Percentiles rank a stretch among this genome's conserved stretches.
Evolutionary conservation across 2,329 filamentous ascomycete species (phyloP).

Genomic region (Harringtonia lauricola): DNA sequence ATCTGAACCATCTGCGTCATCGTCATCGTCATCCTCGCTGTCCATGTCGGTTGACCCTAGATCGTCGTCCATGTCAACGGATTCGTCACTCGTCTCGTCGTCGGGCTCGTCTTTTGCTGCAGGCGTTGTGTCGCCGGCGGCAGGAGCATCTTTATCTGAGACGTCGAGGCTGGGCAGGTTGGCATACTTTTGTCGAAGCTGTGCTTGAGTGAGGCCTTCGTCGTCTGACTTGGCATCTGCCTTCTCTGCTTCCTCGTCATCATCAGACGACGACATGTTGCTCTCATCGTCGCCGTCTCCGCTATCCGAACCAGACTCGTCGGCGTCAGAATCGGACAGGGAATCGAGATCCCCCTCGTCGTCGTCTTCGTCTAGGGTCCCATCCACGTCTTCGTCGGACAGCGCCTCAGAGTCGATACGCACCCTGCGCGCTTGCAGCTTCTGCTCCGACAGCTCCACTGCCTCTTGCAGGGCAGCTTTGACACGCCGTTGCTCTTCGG

Average conservation of each 20-base stretch:
- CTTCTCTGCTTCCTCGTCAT: constrained; percentile 33
- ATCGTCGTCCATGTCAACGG: constrained; percentile 58
- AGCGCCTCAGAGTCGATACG: constrained; percentile 40
- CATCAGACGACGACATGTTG: constrained; percentile 39
- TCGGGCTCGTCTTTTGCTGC: constrained; percentile 15
- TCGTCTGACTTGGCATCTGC: constrained; percentile 45
- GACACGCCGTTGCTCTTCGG: constrained; percentile 50
- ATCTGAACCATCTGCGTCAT: constrained; percentile 6
- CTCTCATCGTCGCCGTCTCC: constrained; percentile 47
- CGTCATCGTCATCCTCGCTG: constrained; percentile 30
- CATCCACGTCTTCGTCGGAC: constrained; percentile 35
- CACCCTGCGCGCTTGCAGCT: constrained; percentile 50
- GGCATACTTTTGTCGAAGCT: constrained; percentile 58
- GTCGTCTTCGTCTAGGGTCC: constrained; percentile 27
- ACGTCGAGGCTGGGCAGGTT: constrained; percentile 41
- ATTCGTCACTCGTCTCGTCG: constrained; percentile 51
- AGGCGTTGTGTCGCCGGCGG: constrained; percentile 14
- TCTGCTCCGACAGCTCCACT: constrained; percentile 59
- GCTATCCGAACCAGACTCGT: constrained; percentile 36
- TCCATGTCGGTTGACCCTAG: constrained; percentile 47
- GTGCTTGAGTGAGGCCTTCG: constrained; percentile 57
- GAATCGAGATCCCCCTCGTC: constrained; percentile 28
- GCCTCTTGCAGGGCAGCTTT: constrained; percentile 63
- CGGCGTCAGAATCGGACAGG: constrained; percentile 25
- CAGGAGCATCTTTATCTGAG: constrained; percentile 12